phyloP scores from a whole-genome alignment of 1,284 basidiomycete genomes.

The Quambalaria eucalypti region DNA sequence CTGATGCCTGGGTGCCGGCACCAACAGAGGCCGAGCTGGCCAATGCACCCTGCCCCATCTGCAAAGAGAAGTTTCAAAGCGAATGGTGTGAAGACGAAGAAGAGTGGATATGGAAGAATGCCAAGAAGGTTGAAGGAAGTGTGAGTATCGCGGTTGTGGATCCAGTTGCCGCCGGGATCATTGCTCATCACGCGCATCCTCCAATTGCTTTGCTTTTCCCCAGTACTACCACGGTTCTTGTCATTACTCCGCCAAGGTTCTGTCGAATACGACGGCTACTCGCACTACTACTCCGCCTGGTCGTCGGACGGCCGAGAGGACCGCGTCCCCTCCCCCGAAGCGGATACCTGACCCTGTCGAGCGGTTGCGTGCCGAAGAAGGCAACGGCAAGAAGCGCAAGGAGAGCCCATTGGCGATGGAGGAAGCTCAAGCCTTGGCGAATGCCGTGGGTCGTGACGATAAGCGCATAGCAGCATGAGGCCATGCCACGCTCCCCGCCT shows the following conservation, averaged over 20 bases:
- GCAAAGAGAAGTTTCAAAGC: slow-evolving; percentile 84
- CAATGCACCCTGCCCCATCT: slow-evolving; percentile 82
- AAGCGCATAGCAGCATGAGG: no score
- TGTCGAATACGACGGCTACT: slow-evolving; percentile 11
- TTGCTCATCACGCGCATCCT: background rate
- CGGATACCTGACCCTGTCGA: background rate
- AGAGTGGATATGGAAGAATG: slow-evolving; percentile 97
- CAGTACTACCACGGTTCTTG: slow-evolving; percentile 43
- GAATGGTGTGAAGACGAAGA: slow-evolving; percentile 95
- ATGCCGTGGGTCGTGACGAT: no score
- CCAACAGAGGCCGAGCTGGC: slow-evolving; percentile 67
- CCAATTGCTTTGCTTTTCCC: background rate
- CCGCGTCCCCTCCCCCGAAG: background rate
- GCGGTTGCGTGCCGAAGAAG: background rate
- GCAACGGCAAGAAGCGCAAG: background rate
- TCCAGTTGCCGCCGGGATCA: no score
- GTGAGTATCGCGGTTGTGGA: slow-evolving; percentile 2
- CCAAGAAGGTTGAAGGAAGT: slow-evolving; percentile 67
- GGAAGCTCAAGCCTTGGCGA: background rate
- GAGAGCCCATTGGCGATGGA: background rate
- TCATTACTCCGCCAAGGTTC: slow-evolving; percentile 39
- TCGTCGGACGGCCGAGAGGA: background rate
- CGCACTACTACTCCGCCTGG: background rate
- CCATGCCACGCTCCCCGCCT: no score
- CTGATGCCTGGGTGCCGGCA: slow-evolving; percentile 60